phyloP scores from a whole-genome alignment of 2,329 filamentous ascomycete species.

The Sporothrix pallida region DNA sequence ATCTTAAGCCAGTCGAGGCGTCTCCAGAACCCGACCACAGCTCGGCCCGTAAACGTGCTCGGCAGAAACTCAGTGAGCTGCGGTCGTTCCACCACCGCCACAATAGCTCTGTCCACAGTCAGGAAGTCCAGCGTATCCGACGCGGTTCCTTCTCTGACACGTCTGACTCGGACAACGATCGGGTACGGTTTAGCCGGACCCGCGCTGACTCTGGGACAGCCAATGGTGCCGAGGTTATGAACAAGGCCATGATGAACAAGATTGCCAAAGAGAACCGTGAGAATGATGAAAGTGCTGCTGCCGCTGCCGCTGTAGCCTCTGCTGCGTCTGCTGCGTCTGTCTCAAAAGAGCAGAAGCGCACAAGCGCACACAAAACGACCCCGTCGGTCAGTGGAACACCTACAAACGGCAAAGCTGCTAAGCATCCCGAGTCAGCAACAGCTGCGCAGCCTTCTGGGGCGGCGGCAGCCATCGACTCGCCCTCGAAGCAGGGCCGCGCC shows the following conservation, averaged over 20 bases:
- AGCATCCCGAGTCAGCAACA: neutral
- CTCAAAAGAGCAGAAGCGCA: neutral
- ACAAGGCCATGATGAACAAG: slow-evolving; percentile 68
- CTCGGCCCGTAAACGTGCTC: slow-evolving; percentile 63
- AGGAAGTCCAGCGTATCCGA: slow-evolving; percentile 58
- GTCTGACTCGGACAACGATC: slow-evolving; percentile 66
- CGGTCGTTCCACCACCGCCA: slow-evolving; percentile 62
- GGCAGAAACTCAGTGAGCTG: slow-evolving; percentile 64
- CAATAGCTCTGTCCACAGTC: slow-evolving; percentile 53
- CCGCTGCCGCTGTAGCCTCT: slow-evolving; percentile 13
- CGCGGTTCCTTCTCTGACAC: slow-evolving; percentile 64
- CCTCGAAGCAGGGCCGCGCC: slow-evolving; percentile 44
- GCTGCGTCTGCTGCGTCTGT: neutral
- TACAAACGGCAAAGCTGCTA: neutral
- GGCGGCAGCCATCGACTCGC: neutral
- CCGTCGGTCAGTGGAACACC: neutral
- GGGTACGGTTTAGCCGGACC: slow-evolving; percentile 41
- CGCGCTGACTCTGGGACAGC: slow-evolving; percentile 55
- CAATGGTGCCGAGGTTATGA: slow-evolving; percentile 59
- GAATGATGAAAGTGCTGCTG: slow-evolving; percentile 45
- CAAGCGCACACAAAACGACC: neutral
- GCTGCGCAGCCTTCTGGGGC: neutral
- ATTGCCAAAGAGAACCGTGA: slow-evolving; percentile 60
- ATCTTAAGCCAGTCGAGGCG: slow-evolving; percentile 33
- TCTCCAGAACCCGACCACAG: slow-evolving; percentile 49